Percentiles rank a stretch among this genome's conserved stretches.
These are phyloP conservation scores for Diospyros lotus DNA, from an alignment of 148 eudicot genomes.

Conservation along the genomic window DNA sequence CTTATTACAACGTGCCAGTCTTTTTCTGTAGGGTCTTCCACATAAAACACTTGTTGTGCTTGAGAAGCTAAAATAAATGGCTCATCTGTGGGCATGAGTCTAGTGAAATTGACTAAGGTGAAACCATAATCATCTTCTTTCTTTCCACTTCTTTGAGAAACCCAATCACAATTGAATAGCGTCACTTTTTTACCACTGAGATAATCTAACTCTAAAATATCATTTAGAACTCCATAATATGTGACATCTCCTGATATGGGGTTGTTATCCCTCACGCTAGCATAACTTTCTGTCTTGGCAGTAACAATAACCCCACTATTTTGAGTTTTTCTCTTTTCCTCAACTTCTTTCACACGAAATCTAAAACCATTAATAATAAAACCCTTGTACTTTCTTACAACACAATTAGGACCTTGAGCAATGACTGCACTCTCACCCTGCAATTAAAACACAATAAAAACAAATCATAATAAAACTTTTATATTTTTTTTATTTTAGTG, in stretches of 20 bases:
- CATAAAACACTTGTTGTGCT: conserved; percentile 1
- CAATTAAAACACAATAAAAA: no score
- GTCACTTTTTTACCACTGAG: conserved; percentile 3
- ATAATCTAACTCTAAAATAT: conserved; percentile 17
- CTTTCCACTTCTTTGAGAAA: not conserved
- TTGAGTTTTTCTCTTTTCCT: not conserved
- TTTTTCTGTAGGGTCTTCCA: not conserved
- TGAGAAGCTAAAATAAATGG: conserved; percentile 1
- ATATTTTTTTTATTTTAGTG: no score
- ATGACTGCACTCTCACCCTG: no score
- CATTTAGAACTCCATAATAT: conserved; percentile 9
- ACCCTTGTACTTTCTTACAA: conserved; percentile 3
- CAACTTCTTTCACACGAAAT: not conserved
- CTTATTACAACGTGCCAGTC: conserved; percentile 1
- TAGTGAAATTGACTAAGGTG: not conserved
- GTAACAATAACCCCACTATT: conserved; percentile 15
- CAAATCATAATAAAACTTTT: no score
- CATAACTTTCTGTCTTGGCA: conserved; percentile 8
- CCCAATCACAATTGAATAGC: conserved; percentile 15
- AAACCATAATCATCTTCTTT: not conserved
- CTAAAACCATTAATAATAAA: conserved; percentile 14
- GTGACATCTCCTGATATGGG: conserved; percentile 12
- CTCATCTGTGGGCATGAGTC: not conserved
- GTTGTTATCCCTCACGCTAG: conserved; percentile 18
- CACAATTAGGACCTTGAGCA: conserved; percentile 13